Evolutionary conservation across 2,329 filamentous ascomycete genomes (phyloP).

Genomic region (Penicillium sclerotiorum): DNA sequence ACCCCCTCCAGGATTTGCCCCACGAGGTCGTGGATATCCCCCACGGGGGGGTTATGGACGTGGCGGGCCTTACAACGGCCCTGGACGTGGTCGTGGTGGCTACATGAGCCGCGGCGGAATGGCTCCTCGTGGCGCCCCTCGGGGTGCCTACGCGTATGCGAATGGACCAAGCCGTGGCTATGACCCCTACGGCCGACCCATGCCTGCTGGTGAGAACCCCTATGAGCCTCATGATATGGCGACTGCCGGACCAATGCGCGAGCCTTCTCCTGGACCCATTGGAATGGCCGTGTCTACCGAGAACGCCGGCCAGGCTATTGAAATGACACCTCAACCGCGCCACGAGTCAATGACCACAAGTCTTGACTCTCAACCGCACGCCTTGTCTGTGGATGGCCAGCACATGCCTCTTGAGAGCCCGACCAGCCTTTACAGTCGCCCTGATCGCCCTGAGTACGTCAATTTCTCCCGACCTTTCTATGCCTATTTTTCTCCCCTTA

Average conservation of each 20-base stretch:
- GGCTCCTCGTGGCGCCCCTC: constrained; percentile 40
- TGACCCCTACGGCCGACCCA: constrained; percentile 39
- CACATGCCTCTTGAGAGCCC: constrained; percentile 58
- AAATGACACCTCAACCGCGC: constrained; percentile 75
- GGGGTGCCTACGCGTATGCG: constrained; percentile 54
- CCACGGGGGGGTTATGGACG: constrained; percentile 49
- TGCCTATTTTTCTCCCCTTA: constrained; percentile 3
- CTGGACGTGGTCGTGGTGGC: constrained; percentile 48
- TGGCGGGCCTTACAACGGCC: constrained; percentile 42
- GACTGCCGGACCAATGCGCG: constrained; percentile 19
- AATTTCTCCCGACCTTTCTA: too few species aligned
- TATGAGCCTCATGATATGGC: constrained; percentile 31
- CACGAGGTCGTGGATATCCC: constrained; percentile 59
- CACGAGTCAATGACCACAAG: constrained; percentile 29
- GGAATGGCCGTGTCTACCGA: constrained; percentile 42
- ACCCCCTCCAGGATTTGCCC: constrained; percentile 47
- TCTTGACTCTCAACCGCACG: constrained; percentile 26
- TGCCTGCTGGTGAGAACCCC: constrained; percentile 28
- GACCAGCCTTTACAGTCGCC: constrained; percentile 70
- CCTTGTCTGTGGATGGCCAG: constrained; percentile 29
- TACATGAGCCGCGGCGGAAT: constrained; percentile 45
- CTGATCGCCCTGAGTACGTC: constrained; percentile 66
- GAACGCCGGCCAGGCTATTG: constrained; percentile 66
- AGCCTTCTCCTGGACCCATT: constrained; percentile 37
- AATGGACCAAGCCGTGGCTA: constrained; percentile 40